Evolutionary conservation across 768 basidiomycete species (phyloP), one percentile per base, ranked within the genome.

Genomic region (Lactifluus pinguis): DNA sequence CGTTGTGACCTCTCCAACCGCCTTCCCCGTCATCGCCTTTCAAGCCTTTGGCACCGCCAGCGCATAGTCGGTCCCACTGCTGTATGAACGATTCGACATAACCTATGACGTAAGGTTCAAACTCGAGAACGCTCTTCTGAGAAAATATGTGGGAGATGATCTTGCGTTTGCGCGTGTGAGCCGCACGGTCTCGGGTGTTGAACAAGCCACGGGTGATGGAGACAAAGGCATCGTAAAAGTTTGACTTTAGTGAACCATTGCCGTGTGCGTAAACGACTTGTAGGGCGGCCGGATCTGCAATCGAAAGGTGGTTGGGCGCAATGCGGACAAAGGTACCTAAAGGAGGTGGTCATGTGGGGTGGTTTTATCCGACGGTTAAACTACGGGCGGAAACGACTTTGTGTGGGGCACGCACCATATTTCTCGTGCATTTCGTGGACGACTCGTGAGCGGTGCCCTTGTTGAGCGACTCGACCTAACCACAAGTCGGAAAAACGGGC

Each of bases 81-180:
- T 70, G 70, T 54, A 90, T 69, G 56, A 93, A 71, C 39, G 79
- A 74, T 0, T 67, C 70, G 14, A 91, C 80, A 67, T 88, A 84
- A 1, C 74, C 67, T 7, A 82, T 76, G 58, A 92, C 81, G 61
- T 90, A 82, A 0, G 89, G 88, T 70, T 94, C 91, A 62, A 95
- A 95, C 66, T 91, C 88, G 60, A 89, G 70, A 4, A 95, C 90
- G 57, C 73, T 89, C 76, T 93, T 93, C 69, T 88, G 86, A 1
- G 86, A 85, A 73, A 90, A 90, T 67, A 91, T 86, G 69, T 89
- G 83, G 0, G 89, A 86, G 49, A 95, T 82, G 62, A 97, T 89
- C 75, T 95, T 95, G 75, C 92, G 84, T 72, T 93, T 94, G 47
- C 92, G 83, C 3, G 88, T 78, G 69, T 94, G 91, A 57, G 89